Conservation (phyloP, 2,329 filamentous ascomycete species). For the Scedosporium apiospermum region DNA sequence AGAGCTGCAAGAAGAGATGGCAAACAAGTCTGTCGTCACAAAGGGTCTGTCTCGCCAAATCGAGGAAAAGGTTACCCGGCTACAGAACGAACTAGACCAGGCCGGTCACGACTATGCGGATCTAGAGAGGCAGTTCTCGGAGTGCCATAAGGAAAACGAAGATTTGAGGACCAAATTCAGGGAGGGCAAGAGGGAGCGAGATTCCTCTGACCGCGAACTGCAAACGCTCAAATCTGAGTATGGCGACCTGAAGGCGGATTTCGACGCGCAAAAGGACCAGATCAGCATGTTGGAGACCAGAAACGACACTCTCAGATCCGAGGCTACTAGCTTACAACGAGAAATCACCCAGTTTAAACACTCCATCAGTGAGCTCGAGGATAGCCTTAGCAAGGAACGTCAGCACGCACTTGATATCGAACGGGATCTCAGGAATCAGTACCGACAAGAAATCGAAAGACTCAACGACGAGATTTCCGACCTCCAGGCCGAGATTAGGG, state of each 20-base stretch:
- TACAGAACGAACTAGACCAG: slow-evolving; percentile 57
- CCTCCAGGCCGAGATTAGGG: slow-evolving; percentile 54
- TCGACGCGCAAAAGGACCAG: slow-evolving; percentile 50
- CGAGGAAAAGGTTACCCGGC: slow-evolving; percentile 57
- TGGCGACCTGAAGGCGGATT: slow-evolving; percentile 47
- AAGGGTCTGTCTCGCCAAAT: slow-evolving; percentile 67
- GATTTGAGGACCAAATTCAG: slow-evolving; percentile 34
- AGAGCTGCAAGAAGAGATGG: slow-evolving; percentile 66
- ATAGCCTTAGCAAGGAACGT: slow-evolving; percentile 41
- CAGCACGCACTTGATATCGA: slow-evolving; percentile 51
- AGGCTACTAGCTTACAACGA: slow-evolving; percentile 57
- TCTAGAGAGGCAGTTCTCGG: slow-evolving; percentile 41
- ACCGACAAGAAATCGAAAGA: slow-evolving; percentile 36
- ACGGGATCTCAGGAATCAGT: slow-evolving; percentile 41
- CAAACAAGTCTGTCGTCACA: slow-evolving; percentile 68
- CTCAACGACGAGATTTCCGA: slow-evolving; percentile 50
- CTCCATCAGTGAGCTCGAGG: slow-evolving; percentile 36
- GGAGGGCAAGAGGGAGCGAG: slow-evolving; percentile 33
- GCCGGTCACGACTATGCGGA: slow-evolving; percentile 36
- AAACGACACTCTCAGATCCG: slow-evolving; percentile 55
- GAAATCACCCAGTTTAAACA: slow-evolving; percentile 46
- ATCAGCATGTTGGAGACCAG: slow-evolving; percentile 61
- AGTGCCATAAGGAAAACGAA: slow-evolving; percentile 36
- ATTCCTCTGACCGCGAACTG: slow-evolving; percentile 27
- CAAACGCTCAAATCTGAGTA: slow-evolving; percentile 33